Conservation (phyloP, 83 land plant species). For the Diphasiastrum complanatum region DNA sequence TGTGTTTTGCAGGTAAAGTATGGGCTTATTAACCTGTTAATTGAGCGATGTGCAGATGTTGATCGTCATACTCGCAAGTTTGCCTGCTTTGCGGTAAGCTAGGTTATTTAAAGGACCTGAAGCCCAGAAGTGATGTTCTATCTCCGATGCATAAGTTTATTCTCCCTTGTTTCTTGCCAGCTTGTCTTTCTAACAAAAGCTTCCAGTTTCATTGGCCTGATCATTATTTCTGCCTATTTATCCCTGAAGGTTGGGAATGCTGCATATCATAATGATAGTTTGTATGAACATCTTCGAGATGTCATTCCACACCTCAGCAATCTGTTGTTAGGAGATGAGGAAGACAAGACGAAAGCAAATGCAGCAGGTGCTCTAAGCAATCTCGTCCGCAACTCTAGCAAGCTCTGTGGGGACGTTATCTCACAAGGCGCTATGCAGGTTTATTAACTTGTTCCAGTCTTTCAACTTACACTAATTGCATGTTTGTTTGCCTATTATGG, state of each 20-base stretch:
- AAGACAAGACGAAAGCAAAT: conserved; percentile 94
- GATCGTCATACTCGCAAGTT: conserved; percentile 88
- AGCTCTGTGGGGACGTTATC: conserved; percentile 79
- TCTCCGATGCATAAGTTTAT: too few species aligned
- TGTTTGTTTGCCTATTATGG: too few species aligned
- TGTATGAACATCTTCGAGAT: conserved; percentile 73
- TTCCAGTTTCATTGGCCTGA: neutral
- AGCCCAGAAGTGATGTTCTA: neutral
- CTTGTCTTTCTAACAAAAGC: neutral
- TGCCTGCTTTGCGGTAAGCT: conserved; percentile 91
- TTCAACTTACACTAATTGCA: too few species aligned
- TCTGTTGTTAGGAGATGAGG: conserved; percentile 66
- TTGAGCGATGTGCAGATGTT: conserved; percentile 88
- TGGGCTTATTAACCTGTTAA: conserved; percentile 62
- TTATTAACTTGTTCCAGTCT: neutral
- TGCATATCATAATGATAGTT: conserved; percentile 77
- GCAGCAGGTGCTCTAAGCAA: conserved; percentile 99
- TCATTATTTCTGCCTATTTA: neutral
- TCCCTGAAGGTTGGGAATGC: conserved; percentile 89
- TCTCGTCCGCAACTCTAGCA: conserved; percentile 84
- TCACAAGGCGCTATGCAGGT: conserved; percentile 95
- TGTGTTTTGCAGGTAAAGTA: conserved; percentile 51
- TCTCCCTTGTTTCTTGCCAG: neutral
- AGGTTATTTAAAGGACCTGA: too few species aligned
- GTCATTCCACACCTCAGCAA: conserved; percentile 76